Evolutionary conservation across 1,284 basidiomycete genomes (phyloP).

Genomic region (Malassezia nana): DNA sequence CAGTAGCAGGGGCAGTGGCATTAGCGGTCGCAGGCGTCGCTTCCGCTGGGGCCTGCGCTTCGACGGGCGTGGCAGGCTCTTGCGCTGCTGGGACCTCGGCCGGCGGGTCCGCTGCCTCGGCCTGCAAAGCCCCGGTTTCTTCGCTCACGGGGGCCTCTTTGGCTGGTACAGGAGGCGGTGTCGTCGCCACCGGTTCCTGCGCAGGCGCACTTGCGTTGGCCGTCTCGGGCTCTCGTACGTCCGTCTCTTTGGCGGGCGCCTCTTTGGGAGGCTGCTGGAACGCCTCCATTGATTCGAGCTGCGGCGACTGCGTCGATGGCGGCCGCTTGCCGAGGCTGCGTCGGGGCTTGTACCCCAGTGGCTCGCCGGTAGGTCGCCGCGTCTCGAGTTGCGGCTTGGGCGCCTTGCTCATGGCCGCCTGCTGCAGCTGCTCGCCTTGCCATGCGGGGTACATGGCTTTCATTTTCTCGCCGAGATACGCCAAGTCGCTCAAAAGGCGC

Average conservation of each 20-base stretch:
- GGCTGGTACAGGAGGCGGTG: too few species aligned
- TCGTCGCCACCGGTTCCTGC: too few species aligned
- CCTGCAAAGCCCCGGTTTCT: neutral
- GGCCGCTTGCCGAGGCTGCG: constrained; percentile 13
- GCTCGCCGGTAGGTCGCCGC: neutral
- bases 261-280: constrained; percentile 8
- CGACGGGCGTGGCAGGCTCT: neutral
- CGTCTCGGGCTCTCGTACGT: too few species aligned
- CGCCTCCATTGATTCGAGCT: constrained; percentile 11
- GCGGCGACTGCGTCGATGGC: constrained; percentile 17
- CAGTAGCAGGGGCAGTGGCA: neutral
- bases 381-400: constrained; percentile 15
- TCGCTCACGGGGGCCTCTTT: neutral
- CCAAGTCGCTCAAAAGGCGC: constrained; percentile 26
- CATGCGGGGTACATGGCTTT: constrained; percentile 30
- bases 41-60: neutral
- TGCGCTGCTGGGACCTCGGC: neutral
- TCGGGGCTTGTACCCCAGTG: constrained; percentile 12
- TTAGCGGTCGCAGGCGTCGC: neutral
- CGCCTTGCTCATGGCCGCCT: constrained; percentile 20
- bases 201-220: too few species aligned
- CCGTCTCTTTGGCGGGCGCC: too few species aligned
- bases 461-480: constrained; percentile 30
- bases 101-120: neutral
- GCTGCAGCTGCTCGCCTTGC: constrained; percentile 26